Percentiles rank a stretch among this genome's conserved stretches.
phyloP scores from a whole-genome alignment of 768 basidiomycete species.

The Psilocybe cubensis region DNA sequence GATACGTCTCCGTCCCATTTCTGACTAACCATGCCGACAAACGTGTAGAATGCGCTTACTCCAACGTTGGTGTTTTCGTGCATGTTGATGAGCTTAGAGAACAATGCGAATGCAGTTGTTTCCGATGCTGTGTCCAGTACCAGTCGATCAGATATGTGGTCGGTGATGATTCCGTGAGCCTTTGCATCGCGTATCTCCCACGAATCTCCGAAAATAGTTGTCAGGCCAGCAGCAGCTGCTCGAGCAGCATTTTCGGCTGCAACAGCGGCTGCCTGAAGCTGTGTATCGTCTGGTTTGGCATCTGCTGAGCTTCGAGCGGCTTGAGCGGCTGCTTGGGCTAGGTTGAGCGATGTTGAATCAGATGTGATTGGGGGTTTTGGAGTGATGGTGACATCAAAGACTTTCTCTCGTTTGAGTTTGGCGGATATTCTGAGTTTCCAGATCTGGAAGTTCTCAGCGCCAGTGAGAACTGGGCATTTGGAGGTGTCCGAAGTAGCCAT shows the following conservation, averaged over 20 bases:
- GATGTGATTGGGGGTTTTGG: background rate
- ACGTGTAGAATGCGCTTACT: conserved; percentile 11
- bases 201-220: background rate
- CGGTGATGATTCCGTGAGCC: conserved; percentile 14
- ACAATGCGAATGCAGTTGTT: background rate
- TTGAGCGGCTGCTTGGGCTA: background rate
- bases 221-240: background rate
- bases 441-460: conserved; percentile 15
- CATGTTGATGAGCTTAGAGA: conserved; percentile 7
- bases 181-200: conserved; percentile 4
- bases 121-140: conserved; percentile 1
- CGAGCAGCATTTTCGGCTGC: too few species aligned
- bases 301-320: background rate
- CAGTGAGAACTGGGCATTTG: conserved; percentile 11
- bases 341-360: background rate
- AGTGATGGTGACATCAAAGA: conserved; percentile 4
- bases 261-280: too few species aligned
- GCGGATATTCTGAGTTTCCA: conserved; percentile 13
- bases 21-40: conserved; percentile 2
- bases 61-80: conserved; percentile 13
- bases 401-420: conserved; percentile 13
- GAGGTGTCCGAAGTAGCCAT: conserved; percentile 1
- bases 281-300: background rate
- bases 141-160: conserved; percentile 11
- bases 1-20: conserved; percentile 12